Evolutionary conservation across 148 eudicot genomes (phyloP), one percentile per base, ranked within the genome.

Genomic region (Bassia scoparia): DNA sequence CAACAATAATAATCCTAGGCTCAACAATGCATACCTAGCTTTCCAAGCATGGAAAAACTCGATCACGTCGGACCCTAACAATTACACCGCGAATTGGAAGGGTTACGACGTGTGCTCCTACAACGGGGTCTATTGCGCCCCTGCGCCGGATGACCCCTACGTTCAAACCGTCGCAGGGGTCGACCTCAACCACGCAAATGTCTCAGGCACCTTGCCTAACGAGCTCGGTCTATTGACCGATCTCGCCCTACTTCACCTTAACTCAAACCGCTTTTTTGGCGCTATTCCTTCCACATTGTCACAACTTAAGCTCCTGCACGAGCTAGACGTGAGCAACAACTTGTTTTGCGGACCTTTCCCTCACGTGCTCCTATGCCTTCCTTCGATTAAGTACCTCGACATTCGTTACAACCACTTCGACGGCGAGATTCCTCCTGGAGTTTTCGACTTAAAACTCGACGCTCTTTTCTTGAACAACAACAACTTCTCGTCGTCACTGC

Each of bases 251-350:
- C 79, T 92, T 67, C 98, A 92, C 76, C 59, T 92, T 7, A 92
- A 92, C 73, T 87, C 98, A 0, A 92, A 92, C 76, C 80, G 81
- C 0, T 92, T 92, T 49, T 60, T 18, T 10, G 89, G 93, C 0
- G 70, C 82, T 1, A 8, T 92, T 9, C 96, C 98, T 7, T 18
- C 49, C 0, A 63, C 69, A 0, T 88, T 92, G 5, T 1, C 46
- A 5, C 61, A 86, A 16, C 85, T 92, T 14, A 54, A 60, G 0
- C 71, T 84, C 4, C 79, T 92, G 1, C 46, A 68, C 44, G 98
- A 92, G 82, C 84, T 92, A 6, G 98, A 92, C 29, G 24, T 92
- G 0, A 92, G 98, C 37, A 92, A 92, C 80, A 92, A 92, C 60
- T 72, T 62, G 0, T 82, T 92, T 41, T 73, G 83, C 20, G 98